Percentiles rank a stretch among this genome's conserved stretches.
phyloP scores from a whole-genome alignment of 192 early-diverging fungal genomes.

The Backusella liffmaniae region DNA sequence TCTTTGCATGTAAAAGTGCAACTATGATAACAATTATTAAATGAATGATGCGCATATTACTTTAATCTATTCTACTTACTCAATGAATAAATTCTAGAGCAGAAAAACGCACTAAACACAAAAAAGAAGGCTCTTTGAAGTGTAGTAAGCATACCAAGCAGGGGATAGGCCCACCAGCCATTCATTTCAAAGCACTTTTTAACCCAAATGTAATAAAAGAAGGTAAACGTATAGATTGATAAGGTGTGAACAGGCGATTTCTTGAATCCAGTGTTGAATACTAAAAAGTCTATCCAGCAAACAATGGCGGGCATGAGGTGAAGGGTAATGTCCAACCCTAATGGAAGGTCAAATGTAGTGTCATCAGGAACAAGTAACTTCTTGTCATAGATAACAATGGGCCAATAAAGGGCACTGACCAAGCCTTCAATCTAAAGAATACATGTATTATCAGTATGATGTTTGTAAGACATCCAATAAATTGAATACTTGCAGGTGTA shows the following conservation, averaged over 20 bases:
- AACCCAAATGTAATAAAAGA: conserved; percentile 29
- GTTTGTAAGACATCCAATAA: too few species aligned
- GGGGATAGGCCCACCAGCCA: conserved; percentile 31
- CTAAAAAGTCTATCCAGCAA: conserved; percentile 23
- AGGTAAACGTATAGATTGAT: conserved; percentile 24
- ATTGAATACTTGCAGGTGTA: conserved; percentile 23
- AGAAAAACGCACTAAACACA: conserved; percentile 17
- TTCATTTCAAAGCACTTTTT: conserved; percentile 26
- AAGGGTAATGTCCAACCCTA: conserved; percentile 21
- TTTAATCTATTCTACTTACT: conserved; percentile 21
- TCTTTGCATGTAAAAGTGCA: not conserved
- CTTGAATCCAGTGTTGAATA: conserved; percentile 27
- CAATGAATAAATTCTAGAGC: conserved; percentile 24
- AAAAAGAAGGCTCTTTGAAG: conserved; percentile 13
- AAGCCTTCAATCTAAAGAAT: conserved; percentile 30
- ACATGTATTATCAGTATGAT: not conserved
- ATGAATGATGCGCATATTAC: too few species aligned
- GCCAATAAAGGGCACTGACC: conserved; percentile 33
- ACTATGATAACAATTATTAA: not conserved
- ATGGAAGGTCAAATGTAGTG: conserved; percentile 3
- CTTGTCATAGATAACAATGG: conserved; percentile 24
- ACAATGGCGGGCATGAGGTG: conserved; percentile 30
- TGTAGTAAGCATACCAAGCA: conserved; percentile 18
- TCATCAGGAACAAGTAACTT: conserved; percentile 17
- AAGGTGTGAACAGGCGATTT: conserved; percentile 14